A percentile compares a stretch with the other conserved stretches of the same genome.
Evolutionary conservation across 331 rosid genomes (phyloP).

Genomic region (Dryas integrifolia): DNA sequence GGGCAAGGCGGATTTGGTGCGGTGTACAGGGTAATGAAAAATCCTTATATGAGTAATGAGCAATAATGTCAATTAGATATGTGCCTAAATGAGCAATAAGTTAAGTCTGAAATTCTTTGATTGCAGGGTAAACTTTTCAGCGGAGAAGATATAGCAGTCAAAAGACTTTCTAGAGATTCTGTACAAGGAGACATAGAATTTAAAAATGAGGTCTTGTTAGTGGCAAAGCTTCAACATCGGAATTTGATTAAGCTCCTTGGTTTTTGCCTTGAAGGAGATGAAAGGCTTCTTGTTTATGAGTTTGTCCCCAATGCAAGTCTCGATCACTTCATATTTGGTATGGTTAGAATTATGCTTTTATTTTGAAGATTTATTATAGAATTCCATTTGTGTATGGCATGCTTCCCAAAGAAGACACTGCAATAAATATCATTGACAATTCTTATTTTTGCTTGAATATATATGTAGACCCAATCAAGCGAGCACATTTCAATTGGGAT

Average conservation of each 20-base stretch:
- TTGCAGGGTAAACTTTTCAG: slow-evolving; percentile 2
- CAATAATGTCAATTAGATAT: neutral
- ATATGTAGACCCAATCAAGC: slow-evolving; percentile 32
- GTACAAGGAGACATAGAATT: neutral
- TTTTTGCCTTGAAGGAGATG: neutral
- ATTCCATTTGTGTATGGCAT: neutral
- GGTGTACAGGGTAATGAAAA: slow-evolving; percentile 37
- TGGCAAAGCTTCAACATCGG: neutral
- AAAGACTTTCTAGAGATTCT: slow-evolving; percentile 6
- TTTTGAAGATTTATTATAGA: no score
- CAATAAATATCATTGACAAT: neutral
- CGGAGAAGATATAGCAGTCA: neutral
- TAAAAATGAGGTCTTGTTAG: neutral
- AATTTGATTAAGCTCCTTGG: slow-evolving; percentile 1
- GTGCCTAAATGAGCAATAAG: neutral
- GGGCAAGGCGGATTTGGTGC: slow-evolving; percentile 48
- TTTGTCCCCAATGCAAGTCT: neutral
- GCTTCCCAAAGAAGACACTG: neutral
- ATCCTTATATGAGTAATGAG: neutral
- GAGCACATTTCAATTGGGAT: slow-evolving; percentile 30
- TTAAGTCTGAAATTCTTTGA: neutral
- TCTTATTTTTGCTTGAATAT: neutral
- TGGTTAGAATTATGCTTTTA: neutral
- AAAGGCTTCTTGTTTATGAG: slow-evolving; percentile 5
- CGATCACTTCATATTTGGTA: slow-evolving; percentile 4